phyloP scores from a whole-genome alignment of 352 stramenopile genomes.

The Phytophthora idaei region DNA sequence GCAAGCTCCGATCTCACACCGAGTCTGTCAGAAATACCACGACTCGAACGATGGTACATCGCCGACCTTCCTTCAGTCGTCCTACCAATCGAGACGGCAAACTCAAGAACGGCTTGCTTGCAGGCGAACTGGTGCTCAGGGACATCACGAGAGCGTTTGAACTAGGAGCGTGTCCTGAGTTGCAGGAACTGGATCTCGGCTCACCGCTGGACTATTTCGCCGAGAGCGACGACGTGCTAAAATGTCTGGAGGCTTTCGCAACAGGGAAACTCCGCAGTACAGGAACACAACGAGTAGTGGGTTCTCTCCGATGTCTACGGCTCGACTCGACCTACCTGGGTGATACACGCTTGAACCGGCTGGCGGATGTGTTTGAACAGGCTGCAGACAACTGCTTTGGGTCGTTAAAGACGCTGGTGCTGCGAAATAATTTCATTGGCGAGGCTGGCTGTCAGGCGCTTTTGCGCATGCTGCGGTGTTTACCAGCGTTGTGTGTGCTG shows the following conservation, averaged over 20 bases:
- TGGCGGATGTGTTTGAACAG: slow-evolving; percentile 41
- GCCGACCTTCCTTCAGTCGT: slow-evolving; percentile 28
- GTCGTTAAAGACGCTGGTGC: slow-evolving; percentile 40
- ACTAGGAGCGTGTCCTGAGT: slow-evolving; percentile 35
- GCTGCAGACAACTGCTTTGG: slow-evolving; percentile 33
- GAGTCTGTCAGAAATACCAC: slow-evolving; percentile 5
- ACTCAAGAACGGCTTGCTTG: slow-evolving; percentile 13
- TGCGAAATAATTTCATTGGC: slow-evolving; percentile 69
- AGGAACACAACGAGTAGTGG: neutral
- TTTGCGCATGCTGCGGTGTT: slow-evolving; percentile 29
- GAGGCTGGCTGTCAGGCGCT: slow-evolving; percentile 49
- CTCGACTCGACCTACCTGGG: slow-evolving; percentile 68
- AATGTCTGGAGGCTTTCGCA: slow-evolving; percentile 46
- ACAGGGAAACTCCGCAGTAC: slow-evolving; percentile 1
- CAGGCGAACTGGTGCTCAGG: slow-evolving; percentile 25
- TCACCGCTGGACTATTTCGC: slow-evolving; percentile 64
- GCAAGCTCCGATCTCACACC: slow-evolving; percentile 21
- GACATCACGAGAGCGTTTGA: slow-evolving; percentile 38
- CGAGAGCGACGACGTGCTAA: slow-evolving; percentile 53
- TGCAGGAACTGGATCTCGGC: slow-evolving; percentile 43
- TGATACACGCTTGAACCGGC: slow-evolving; percentile 42
- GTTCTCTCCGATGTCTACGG: slow-evolving; percentile 35
- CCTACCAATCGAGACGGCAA: slow-evolving; percentile 11
- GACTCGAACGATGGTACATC: slow-evolving; percentile 9
- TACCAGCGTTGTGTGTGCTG: slow-evolving; percentile 36